These are phyloP conservation scores for Cutaneotrichosporon mucoides DNA, from an alignment of 1,284 basidiomycete species.

Conservation along the genomic window DNA sequence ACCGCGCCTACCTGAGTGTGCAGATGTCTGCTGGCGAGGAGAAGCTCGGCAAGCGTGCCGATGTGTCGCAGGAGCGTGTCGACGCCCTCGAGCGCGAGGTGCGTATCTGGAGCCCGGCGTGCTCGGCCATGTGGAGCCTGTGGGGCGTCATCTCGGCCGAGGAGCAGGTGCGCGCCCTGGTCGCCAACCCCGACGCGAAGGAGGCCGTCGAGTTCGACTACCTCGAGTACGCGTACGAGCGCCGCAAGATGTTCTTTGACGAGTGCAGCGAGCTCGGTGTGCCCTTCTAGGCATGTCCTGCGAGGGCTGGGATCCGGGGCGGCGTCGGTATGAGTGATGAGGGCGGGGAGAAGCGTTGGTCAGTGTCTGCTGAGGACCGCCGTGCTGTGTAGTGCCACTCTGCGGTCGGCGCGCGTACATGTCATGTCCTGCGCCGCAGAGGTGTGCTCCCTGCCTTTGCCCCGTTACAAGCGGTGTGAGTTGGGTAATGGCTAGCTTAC, in stretches of 20 bases:
- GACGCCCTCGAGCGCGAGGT: slow-evolving; percentile 68
- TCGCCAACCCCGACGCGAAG: slow-evolving; percentile 23
- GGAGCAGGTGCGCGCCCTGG: slow-evolving; percentile 66
- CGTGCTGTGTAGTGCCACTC: too few relatives aligned
- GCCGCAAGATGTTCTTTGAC: slow-evolving; percentile 47
- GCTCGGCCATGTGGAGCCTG: slow-evolving; percentile 82
- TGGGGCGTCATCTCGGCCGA: slow-evolving; percentile 89
- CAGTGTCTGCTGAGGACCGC: too few relatives aligned
- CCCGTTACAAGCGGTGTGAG: too few relatives aligned
- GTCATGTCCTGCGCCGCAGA: too few relatives aligned
- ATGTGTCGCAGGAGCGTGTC: slow-evolving; percentile 37
- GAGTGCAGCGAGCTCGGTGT: slow-evolving; percentile 41
- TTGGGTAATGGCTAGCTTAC: too few relatives aligned
- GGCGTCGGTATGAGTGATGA: too few relatives aligned
- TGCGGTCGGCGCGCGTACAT: too few relatives aligned
- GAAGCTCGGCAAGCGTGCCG: slow-evolving; percentile 27
- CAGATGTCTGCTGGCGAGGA: slow-evolving; percentile 37
- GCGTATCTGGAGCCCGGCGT: slow-evolving; percentile 75
- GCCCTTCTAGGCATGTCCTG: neutral
- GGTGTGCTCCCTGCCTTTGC: too few relatives aligned
- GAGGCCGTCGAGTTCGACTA: slow-evolving; percentile 45
- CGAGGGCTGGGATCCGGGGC: too few relatives aligned
- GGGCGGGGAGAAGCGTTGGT: too few relatives aligned
- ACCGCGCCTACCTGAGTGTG: slow-evolving; percentile 66
- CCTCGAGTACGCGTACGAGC: slow-evolving; percentile 48